Conservation (phyloP, 2,329 filamentous ascomycete genomes). For the Drechslerella coelobrocha region DNA sequence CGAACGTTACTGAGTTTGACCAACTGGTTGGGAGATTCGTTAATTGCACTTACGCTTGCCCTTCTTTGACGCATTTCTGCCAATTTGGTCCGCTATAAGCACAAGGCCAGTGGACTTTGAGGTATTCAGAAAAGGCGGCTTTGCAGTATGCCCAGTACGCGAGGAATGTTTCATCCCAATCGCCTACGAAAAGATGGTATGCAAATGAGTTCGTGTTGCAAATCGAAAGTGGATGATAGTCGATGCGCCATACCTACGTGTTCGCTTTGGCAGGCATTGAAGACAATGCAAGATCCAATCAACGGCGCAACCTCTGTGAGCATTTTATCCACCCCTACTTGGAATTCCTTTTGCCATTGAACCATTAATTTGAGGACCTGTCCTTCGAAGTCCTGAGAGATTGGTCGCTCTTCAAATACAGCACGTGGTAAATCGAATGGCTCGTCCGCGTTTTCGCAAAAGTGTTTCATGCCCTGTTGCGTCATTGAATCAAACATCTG, state of each 20-base stretch:
- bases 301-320: neutral
- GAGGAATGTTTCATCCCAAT: too few species aligned
- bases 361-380: slow-evolving; percentile 1
- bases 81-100: too few species aligned
- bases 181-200: too few species aligned
- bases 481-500: neutral
- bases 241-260: neutral
- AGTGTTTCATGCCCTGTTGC: slow-evolving; percentile 1
- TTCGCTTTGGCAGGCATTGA: neutral
- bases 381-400: slow-evolving; percentile 1
- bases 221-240: too few species aligned
- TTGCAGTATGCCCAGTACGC: neutral
- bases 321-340: neutral
- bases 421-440: slow-evolving; percentile 1
- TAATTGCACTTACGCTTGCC: too few species aligned
- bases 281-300: slow-evolving; percentile 11
- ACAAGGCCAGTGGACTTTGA: too few species aligned
- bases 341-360: neutral
- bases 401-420: neutral
- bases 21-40: too few species aligned
- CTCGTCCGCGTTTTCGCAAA: slow-evolving; percentile 1
- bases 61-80: too few species aligned
- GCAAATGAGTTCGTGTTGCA: too few species aligned
- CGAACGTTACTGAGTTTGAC: too few species aligned
- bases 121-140: too few species aligned